Evolutionary conservation across 129 eudicot genomes (phyloP), one percentile per base, ranked within the genome.

Genomic region (Logfia minima): DNA sequence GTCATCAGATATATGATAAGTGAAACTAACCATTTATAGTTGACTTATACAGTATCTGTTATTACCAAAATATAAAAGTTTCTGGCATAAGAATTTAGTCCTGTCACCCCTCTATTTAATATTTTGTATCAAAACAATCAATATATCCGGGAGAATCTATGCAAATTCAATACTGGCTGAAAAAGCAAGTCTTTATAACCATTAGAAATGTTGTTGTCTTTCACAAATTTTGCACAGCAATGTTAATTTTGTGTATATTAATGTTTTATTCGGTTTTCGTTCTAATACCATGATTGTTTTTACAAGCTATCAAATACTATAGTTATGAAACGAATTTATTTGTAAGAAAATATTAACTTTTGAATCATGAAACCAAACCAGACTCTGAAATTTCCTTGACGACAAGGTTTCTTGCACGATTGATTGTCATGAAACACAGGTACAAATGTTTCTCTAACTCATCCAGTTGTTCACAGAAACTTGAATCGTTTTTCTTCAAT

Each of bases 371-470:
- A 52, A 52, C 80, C 65, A 17, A 76, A 76, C 66, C 58, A 66
- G 80, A 66, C 66, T 43, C 66, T 16, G 74, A 58, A 60, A 92
- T 81, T 77, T 89, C 92, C 68, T 87, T 89, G 29, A 84, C 41
- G 45, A 89, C 96, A 34, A 87, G 92, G 73, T 89, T 87, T 79
- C 96, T 87, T 28, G 97, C 89, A 79, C 96, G 85, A 71, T 92
- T 89, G 56, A 92, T 84, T 60, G 92, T 92, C 92, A 92, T 92
- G 83, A 92, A 89, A 71, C 97, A 87, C 35, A 92, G 71, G 70
- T 89, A 89, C 83, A 92, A 66, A 78, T 89, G 97, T 74, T 92
- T 96, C 88, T 92, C 97, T 39, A 92, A 71, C 83, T 92, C 97
- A 75, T 92, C 97, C 31, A 92, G 87, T 65, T 89, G 96, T 77